Evolutionary conservation across 1,284 basidiomycete genomes (phyloP).

Genomic region (Erythrobasidium hasegawianum): DNA sequence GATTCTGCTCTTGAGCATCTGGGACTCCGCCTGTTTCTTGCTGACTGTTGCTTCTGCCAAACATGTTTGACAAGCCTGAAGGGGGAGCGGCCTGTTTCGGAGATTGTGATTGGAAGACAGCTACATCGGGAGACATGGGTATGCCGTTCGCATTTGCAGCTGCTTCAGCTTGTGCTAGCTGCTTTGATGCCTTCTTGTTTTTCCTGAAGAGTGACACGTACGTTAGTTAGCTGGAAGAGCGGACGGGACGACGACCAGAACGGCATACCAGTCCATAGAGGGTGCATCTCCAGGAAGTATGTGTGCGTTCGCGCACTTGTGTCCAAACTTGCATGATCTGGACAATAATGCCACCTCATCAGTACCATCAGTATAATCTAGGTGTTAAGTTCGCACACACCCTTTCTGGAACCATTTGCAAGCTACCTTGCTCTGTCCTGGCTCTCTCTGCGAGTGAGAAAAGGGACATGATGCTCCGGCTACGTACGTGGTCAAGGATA

Average conservation of each 20-base stretch:
- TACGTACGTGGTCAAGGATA: slow-evolving; percentile 3
- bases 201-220: slow-evolving; percentile 22
- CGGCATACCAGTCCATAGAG: slow-evolving; percentile 31
- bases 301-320: slow-evolving; percentile 34
- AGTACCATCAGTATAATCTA: too few species aligned
- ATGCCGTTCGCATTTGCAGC: background rate
- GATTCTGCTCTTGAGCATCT: background rate
- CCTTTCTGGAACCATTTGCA: slow-evolving; percentile 36
- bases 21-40: background rate
- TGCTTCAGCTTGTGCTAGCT: slow-evolving; percentile 16
- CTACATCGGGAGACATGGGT: background rate
- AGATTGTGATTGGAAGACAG: background rate
- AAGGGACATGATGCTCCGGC: slow-evolving; percentile 33
- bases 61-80: slow-evolving; percentile 33
- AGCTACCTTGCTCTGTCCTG: slow-evolving; percentile 17
- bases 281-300: slow-evolving; percentile 33
- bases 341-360: too few species aligned
- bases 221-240: background rate
- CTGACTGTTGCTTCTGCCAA: slow-evolving; percentile 17
- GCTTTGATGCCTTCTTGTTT: slow-evolving; percentile 34
- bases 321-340: slow-evolving; percentile 34
- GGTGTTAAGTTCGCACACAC: background rate
- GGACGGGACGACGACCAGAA: background rate
- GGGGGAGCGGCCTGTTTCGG: slow-evolving; percentile 1
- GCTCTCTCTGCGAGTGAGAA: slow-evolving; percentile 23